Evolutionary conservation across 148 eudicot species (phyloP), one percentile per base, ranked within the genome.

Genomic region (Spergularia bocconei): DNA sequence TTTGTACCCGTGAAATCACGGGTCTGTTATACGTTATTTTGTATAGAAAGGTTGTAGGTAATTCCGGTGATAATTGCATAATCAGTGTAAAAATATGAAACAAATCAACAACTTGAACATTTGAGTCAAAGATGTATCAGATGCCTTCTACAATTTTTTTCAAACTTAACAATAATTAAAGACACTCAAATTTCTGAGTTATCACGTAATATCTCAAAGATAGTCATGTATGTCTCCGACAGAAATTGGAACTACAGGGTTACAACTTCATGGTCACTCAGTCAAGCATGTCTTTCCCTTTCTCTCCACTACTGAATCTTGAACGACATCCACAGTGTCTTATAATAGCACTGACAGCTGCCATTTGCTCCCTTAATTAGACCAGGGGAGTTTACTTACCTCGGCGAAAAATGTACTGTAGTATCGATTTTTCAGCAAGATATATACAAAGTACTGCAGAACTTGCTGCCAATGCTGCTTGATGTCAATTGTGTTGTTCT

Each of bases 191-290:
- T 69, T 88, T 93, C 19, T 29, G 95, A 91, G 83, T 93, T 93
- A 85, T 93, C 91, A 74, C 95, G 87, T 65, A 93, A 74, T 51
- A 93, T 88, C 73, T 93, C 98, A 17, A 91, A 79, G 60, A 93
- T 93, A 11, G 91, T 91, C 80, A 97, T 81, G 76, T 93, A 93
- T 0, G 98, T 91, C 81, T 93, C 98, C 98, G 97, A 93, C 81
- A 91, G 73, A 76, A 91, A 91, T 71, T 91, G 91, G 79, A 93
- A 93, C 91, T 97, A 93, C 1, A 97, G 98, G 15, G 98, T 93
- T 54, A 93, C 97, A 79, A 91, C 90, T 80, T 94, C 97, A 21
- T 93, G 88, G 33, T 29, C 33, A 29, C 33, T 29, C 33, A 2
- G 62, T 94, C 98, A 78, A 97, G 90, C 75, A 97, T 79, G 21